Evolutionary conservation across 2,329 filamentous ascomycete species (phyloP).

Genomic region (Fusarium tricinctum): DNA sequence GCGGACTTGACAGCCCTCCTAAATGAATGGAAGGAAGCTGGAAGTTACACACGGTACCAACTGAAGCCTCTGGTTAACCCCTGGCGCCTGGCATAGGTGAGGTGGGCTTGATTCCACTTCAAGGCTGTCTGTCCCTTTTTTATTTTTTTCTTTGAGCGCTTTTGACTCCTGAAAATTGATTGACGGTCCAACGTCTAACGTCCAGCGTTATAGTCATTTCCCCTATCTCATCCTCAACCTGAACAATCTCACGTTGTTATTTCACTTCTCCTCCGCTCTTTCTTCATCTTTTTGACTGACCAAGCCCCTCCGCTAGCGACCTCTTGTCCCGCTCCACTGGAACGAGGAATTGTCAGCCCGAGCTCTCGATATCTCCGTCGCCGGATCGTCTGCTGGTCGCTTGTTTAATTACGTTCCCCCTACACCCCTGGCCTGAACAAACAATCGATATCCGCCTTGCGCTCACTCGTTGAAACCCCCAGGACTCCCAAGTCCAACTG

Average conservation of each 20-base stretch:
- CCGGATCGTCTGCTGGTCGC: constrained; percentile 41
- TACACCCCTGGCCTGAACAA: constrained; percentile 48
- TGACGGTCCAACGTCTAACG: constrained; percentile 21
- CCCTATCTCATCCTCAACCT: constrained; percentile 19
- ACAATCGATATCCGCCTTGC: constrained; percentile 41
- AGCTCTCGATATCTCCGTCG: constrained; percentile 38
- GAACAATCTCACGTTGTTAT: constrained; percentile 12
- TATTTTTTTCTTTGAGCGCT: constrained; percentile 26
- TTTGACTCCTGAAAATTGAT: constrained; percentile 39
- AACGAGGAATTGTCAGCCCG: constrained; percentile 41
- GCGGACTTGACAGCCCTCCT: constrained; percentile 46
- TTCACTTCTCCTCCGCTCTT: constrained; percentile 25
- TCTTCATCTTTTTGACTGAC: constrained; percentile 18
- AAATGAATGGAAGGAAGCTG: constrained; percentile 37
- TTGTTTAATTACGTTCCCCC: constrained; percentile 51
- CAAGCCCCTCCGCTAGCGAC: constrained; percentile 38
- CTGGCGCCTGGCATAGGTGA: constrained; percentile 12
- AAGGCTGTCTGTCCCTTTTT: constrained; percentile 37
- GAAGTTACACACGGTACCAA: constrained; percentile 13
- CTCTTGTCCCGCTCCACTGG: constrained; percentile 39
- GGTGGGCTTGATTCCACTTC: constrained; percentile 37
- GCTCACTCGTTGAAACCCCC: constrained; percentile 34
- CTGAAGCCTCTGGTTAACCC: constrained; percentile 16
- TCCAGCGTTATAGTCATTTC: constrained; percentile 23
- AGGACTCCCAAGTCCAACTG: constrained; percentile 31